These are phyloP conservation scores for Rhizopus delemar DNA, from an alignment of 371 early-diverging fungal genomes.

Conservation along the genomic window DNA sequence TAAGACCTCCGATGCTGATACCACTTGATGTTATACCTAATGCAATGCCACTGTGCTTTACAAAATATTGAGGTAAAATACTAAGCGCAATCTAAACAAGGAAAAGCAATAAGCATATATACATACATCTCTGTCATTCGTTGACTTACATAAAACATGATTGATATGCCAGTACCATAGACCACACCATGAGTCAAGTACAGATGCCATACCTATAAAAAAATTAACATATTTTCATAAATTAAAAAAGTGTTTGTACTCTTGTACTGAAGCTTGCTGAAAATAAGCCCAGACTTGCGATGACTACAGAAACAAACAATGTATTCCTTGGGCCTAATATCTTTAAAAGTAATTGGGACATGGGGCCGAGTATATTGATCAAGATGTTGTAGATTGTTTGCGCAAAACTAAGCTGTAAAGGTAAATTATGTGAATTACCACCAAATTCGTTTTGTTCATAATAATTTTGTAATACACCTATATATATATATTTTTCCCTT, in stretches of 20 bases:
- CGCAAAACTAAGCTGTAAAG: conserved; percentile 34
- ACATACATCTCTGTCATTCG: not conserved
- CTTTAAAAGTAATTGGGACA: conserved; percentile 29
- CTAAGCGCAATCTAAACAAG: conserved; percentile 24
- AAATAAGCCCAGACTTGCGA: conserved; percentile 29
- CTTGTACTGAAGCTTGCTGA: conserved; percentile 36
- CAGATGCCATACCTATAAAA: conserved; percentile 37
- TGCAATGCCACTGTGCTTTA: conserved; percentile 63
- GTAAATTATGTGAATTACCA: conserved; percentile 3
- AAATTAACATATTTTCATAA: not conserved
- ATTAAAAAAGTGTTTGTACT: conserved; percentile 1
- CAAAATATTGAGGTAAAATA: conserved; percentile 67
- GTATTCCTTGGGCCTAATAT: conserved; percentile 25
- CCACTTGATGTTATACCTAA: conserved; percentile 76
- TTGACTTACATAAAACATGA: conserved; percentile 32
- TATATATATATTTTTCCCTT: not conserved
- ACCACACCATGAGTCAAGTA: conserved; percentile 37
- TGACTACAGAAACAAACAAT: conserved; percentile 22
- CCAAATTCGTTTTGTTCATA: conserved; percentile 17
- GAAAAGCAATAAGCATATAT: not conserved
- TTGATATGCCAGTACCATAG: conserved; percentile 51
- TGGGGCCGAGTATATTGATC: conserved; percentile 31
- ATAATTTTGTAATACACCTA: conserved; percentile 33
- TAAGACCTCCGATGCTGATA: conserved; percentile 74
- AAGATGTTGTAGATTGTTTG: conserved; percentile 35